Evolutionary conservation across 2,329 filamentous ascomycete genomes (phyloP).

Genomic region (Xylariaceae sp.): DNA sequence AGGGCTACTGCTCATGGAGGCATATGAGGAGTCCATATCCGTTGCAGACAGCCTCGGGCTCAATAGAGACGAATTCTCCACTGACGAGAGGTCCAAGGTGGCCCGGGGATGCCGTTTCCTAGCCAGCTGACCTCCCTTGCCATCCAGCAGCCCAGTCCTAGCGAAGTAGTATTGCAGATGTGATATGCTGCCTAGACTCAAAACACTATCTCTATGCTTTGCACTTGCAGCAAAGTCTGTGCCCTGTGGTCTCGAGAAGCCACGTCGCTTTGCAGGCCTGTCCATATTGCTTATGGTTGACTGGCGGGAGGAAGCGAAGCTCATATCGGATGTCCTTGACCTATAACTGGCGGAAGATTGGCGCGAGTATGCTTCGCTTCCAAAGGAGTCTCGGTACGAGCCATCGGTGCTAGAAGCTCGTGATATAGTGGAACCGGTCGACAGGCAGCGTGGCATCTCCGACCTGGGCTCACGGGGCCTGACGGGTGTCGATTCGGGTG

Average conservation of each 20-base stretch:
- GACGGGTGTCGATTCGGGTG: slow-evolving; percentile 61
- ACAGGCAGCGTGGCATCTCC: slow-evolving; percentile 62
- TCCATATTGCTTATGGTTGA: slow-evolving; percentile 44
- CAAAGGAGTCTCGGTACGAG: slow-evolving; percentile 52
- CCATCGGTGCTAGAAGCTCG: slow-evolving; percentile 52
- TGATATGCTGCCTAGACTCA: slow-evolving; percentile 93
- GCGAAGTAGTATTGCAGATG: slow-evolving; percentile 99
- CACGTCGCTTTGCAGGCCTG: slow-evolving; percentile 57
- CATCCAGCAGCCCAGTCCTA: slow-evolving; percentile 86
- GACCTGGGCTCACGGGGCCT: slow-evolving; percentile 59
- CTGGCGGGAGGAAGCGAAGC: slow-evolving; percentile 40
- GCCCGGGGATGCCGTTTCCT: slow-evolving; percentile 64
- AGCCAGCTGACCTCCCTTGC: slow-evolving; percentile 83
- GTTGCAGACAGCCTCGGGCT: slow-evolving; percentile 41
- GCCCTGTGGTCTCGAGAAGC: slow-evolving; percentile 83
- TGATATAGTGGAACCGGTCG: slow-evolving; percentile 59
- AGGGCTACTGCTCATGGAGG: slow-evolving; percentile 58
- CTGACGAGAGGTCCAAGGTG: slow-evolving; percentile 56
- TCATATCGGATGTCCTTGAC: slow-evolving; percentile 44
- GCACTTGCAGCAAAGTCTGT: slow-evolving; percentile 91
- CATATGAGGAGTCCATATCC: slow-evolving; percentile 59
- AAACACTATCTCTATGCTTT: slow-evolving; percentile 85
- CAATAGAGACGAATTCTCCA: slow-evolving; percentile 45
- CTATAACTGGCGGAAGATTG: slow-evolving; percentile 62
- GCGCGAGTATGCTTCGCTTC: slow-evolving; percentile 57